Evolutionary conservation across 2,329 filamentous ascomycete species (phyloP), one percentile per base, ranked within the genome.

Genomic region (Chrysoporthe austroafricana): DNA sequence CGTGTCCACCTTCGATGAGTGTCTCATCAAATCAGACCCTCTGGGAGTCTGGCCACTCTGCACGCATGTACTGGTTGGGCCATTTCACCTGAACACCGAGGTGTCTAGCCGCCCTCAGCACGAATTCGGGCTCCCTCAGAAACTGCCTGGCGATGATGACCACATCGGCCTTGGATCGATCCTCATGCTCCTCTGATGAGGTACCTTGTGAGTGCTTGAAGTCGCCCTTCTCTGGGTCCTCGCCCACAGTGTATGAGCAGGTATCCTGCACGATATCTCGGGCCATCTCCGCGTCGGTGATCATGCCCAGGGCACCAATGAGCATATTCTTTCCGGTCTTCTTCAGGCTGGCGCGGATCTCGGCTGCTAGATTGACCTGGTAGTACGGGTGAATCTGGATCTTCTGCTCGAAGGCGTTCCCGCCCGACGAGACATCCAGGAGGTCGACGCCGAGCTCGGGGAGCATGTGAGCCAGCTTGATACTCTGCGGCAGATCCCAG

Each of bases 351-450:
- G 89, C 83, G 75, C 95, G 92, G 70, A 96, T 87, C 43, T 84
- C 82, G 59, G 88, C 87, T 0, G 93, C 91, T 65, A 96, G 87
- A 52, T 89, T 87, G 32, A 89, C 85, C 81, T 97, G 94, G 82
- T 92, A 95, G 50, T 85, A 87, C 1, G 89, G 88, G 57, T 86
- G 85, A 14, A 84, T 73, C 26, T 86, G 78, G 71, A 93, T 87
- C 75, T 88, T 82, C 75, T 91, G 89, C 57, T 79, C 76, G 46
- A 82, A 78, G 75, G 88, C 86, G 76, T 92, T 91, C 50, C 92
- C 94, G 44, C 89, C 93, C 0, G 89, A 90, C 73, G 90, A 93
- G 67, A 97, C 88, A 76, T 97, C 94, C 42, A 97, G 84, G 18
- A 97, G 81, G 76, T 97, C 94, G 56, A 97, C 85, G 42, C 94